Conservation (phyloP, 306 rosid species). For the Phaseolus lunatus region DNA sequence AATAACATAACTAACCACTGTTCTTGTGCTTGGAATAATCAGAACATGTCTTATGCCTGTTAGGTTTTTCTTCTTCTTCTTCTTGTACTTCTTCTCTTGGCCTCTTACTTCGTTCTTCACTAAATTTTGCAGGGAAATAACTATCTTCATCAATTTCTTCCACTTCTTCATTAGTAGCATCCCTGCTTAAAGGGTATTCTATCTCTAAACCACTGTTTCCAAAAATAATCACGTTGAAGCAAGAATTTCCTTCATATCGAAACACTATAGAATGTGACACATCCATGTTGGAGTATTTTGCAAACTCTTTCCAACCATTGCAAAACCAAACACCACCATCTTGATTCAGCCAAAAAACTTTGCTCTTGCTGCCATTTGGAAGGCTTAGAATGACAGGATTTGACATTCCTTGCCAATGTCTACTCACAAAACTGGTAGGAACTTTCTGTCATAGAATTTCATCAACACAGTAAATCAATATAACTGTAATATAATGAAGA, state of each 20-base stretch:
- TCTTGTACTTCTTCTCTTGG: neutral
- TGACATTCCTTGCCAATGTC: conserved; percentile 31
- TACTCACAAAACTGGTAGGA: conserved; percentile 25
- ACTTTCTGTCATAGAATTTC: conserved; percentile 3
- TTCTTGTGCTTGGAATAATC: neutral
- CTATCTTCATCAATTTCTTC: neutral
- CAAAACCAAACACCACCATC: conserved; percentile 27
- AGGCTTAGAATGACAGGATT: conserved; percentile 36
- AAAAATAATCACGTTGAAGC: conserved; percentile 26
- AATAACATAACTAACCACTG: neutral
- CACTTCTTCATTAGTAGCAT: neutral
- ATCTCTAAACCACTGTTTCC: conserved; percentile 2
- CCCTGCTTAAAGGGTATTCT: neutral
- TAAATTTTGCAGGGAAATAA: neutral
- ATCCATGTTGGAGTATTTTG: neutral
- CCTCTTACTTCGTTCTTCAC: neutral
- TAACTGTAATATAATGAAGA: no score
- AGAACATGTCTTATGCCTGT: neutral
- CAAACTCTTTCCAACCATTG: conserved; percentile 43
- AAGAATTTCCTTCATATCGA: conserved; percentile 23
- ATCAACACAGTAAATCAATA: no score
- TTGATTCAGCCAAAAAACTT: conserved; percentile 21
- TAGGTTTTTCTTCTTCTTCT: neutral
- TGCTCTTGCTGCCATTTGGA: conserved; percentile 37
- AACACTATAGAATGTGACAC: conserved; percentile 38